Conservation (phyloP, 495 filamentous ascomycete species). For the Thermochaetoides thermophila region DNA sequence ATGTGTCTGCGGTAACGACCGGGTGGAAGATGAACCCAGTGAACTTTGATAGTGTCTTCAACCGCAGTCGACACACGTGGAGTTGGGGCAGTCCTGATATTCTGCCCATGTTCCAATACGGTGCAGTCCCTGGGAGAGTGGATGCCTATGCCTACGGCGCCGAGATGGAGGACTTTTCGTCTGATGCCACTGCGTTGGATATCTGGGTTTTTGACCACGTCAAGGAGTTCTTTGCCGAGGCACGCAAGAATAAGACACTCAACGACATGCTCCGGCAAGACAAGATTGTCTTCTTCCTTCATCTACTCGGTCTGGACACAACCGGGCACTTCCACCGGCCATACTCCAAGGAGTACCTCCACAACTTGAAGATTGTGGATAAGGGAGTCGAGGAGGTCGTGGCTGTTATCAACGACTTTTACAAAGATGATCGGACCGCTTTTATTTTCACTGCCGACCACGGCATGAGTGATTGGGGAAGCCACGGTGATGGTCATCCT, state of each 20-base stretch:
- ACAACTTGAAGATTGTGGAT: constrained; percentile 92
- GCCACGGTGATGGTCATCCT: constrained; percentile 93
- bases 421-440: constrained; percentile 79
- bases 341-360: constrained; percentile 88
- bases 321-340: constrained; percentile 78
- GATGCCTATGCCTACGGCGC: constrained; percentile 71
- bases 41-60: constrained; percentile 98
- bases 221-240: constrained; percentile 69
- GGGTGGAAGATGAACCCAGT: constrained; percentile 99
- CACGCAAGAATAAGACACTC: constrained; percentile 61
- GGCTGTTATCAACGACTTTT: constrained; percentile 74
- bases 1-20: constrained; percentile 93
- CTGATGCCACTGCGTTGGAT: constrained; percentile 67
- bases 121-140: constrained; percentile 74
- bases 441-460: constrained; percentile 98
- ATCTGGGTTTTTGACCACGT: constrained; percentile 94
- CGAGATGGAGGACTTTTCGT: constrained; percentile 80
- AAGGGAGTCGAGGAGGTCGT: constrained; percentile 71
- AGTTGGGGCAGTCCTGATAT: constrained; percentile 99
- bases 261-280: constrained; percentile 61
- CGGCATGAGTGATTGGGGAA: constrained; percentile 98
- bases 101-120: constrained; percentile 89
- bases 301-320: constrained; percentile 91
- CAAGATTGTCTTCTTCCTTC: constrained; percentile 89
- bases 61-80: constrained; percentile 92